phyloP scores from a whole-genome alignment of 805 yeast genomes.

The Kurtzmaniella fragi region DNA sequence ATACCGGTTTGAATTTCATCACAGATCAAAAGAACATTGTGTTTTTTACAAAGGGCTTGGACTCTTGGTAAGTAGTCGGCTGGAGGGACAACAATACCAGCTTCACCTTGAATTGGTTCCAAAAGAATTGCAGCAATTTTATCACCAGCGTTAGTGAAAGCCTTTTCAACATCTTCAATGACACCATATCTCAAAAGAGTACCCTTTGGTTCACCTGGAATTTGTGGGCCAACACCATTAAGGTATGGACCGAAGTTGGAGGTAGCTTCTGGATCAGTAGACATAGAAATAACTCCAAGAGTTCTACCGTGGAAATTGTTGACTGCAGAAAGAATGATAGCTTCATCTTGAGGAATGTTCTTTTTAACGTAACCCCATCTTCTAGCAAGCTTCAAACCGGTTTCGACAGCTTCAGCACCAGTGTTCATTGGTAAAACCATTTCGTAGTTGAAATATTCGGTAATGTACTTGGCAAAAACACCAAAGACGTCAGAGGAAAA shows the following conservation, averaged over 20 bases:
- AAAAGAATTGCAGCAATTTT: slow-evolving; percentile 85
- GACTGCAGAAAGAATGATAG: slow-evolving; percentile 80
- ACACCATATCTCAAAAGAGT: slow-evolving; percentile 72
- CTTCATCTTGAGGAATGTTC: slow-evolving; percentile 77
- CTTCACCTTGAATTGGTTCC: slow-evolving; percentile 98
- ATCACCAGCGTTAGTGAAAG: slow-evolving; percentile 78
- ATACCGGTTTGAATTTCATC: slow-evolving; percentile 98
- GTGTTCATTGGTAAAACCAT: slow-evolving; percentile 97
- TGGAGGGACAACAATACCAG: slow-evolving; percentile 95
- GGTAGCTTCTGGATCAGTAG: slow-evolving; percentile 92
- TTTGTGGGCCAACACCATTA: slow-evolving; percentile 74
- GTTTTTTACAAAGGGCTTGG: slow-evolving; percentile 65
- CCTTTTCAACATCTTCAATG: slow-evolving; percentile 80
- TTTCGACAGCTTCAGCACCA: slow-evolving; percentile 98
- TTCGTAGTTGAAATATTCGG: slow-evolving; percentile 87
- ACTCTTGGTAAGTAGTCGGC: slow-evolving; percentile 71
- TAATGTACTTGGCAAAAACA: slow-evolving; percentile 76
- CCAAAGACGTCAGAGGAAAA: slow-evolving; percentile 89
- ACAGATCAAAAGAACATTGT: slow-evolving; percentile 86
- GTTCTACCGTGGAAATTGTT: slow-evolving; percentile 97
- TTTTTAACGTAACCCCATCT: slow-evolving; percentile 94
- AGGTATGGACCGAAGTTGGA: slow-evolving; percentile 87
- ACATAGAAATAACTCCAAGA: slow-evolving; percentile 90
- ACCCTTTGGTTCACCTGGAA: slow-evolving; percentile 66
- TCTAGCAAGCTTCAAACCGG: slow-evolving; percentile 89